Evolutionary conservation across 306 rosid genomes (phyloP).

Genomic region (Dryas alaskensis): DNA sequence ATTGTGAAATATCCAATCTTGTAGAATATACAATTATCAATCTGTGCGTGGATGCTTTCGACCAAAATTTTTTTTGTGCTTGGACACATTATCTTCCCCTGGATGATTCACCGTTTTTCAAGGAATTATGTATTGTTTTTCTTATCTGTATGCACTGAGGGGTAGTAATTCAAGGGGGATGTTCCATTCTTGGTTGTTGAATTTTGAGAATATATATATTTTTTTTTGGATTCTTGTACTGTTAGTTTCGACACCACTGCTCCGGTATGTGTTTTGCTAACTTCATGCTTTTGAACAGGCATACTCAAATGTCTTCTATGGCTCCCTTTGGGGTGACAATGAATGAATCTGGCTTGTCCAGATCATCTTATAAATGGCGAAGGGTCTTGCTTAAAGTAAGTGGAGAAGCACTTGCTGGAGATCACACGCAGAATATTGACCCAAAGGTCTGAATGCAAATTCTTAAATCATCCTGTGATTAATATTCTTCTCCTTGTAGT

Average conservation of each 20-base stretch:
- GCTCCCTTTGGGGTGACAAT: slow-evolving; percentile 51
- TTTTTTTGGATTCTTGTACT: background rate
- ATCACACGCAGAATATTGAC: slow-evolving; percentile 74
- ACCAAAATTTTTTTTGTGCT: too few species aligned
- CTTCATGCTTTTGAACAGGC: slow-evolving; percentile 33
- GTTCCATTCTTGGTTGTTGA: background rate
- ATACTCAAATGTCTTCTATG: slow-evolving; percentile 49
- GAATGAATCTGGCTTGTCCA: slow-evolving; percentile 48
- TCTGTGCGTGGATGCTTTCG: background rate
- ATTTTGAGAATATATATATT: too few species aligned
- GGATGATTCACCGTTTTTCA: too few species aligned
- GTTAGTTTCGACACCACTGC: background rate
- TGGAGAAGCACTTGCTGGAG: slow-evolving; percentile 99
- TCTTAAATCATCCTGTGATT: background rate
- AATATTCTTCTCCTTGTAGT: background rate
- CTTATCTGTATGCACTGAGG: too few species aligned
- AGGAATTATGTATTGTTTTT: too few species aligned
- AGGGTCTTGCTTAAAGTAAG: slow-evolving; percentile 97
- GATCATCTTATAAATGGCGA: slow-evolving; percentile 62
- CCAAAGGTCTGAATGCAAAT: slow-evolving; percentile 62
- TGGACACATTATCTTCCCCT: too few species aligned
- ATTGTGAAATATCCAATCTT: background rate
- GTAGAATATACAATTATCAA: background rate
- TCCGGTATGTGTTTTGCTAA: background rate
- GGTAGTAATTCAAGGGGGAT: background rate